Conservation (phyloP, 1,284 basidiomycete species). For the Kwoniella shivajii region DNA sequence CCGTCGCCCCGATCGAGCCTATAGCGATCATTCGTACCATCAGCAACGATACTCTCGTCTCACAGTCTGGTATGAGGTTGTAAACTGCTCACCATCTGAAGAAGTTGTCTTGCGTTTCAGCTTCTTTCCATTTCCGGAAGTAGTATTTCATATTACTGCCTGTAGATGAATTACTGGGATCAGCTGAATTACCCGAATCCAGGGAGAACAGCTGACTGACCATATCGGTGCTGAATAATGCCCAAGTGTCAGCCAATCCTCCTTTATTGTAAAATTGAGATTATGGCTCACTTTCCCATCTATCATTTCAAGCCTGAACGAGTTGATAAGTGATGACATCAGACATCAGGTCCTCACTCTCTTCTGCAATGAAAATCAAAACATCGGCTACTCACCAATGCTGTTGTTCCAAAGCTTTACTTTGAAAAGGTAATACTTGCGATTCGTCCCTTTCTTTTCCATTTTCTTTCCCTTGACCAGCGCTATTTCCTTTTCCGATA, state of each 20-base stretch:
- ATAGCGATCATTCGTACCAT: not conserved
- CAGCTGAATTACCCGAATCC: constrained; percentile 54
- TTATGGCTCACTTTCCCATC: constrained; percentile 73
- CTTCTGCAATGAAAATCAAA: too few species aligned
- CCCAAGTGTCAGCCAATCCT: too few species aligned
- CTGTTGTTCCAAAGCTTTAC: constrained; percentile 42
- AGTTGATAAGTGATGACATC: too few species aligned
- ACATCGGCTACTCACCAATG: constrained; percentile 39
- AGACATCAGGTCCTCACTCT: too few species aligned
- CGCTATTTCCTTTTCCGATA: constrained; percentile 17
- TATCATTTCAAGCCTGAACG: constrained; percentile 66
- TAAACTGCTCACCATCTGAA: constrained; percentile 62
- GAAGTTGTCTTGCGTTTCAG: constrained; percentile 69
- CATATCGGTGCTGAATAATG: constrained; percentile 36
- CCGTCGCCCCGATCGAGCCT: constrained; percentile 74
- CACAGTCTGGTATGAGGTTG: not conserved
- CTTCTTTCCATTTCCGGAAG: constrained; percentile 64
- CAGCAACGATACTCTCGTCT: too few species aligned
- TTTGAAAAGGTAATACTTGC: constrained; percentile 31
- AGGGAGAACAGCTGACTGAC: constrained; percentile 8
- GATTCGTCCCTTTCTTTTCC: constrained; percentile 28
- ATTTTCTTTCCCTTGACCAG: not conserved
- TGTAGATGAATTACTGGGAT: not conserved
- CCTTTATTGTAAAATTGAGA: too few species aligned
- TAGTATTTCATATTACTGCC: constrained; percentile 59